Percentiles rank a stretch among this genome's conserved stretches.
These are phyloP conservation scores for Citrus inodora DNA, from an alignment of 345 rosid species.

Conservation along the genomic window DNA sequence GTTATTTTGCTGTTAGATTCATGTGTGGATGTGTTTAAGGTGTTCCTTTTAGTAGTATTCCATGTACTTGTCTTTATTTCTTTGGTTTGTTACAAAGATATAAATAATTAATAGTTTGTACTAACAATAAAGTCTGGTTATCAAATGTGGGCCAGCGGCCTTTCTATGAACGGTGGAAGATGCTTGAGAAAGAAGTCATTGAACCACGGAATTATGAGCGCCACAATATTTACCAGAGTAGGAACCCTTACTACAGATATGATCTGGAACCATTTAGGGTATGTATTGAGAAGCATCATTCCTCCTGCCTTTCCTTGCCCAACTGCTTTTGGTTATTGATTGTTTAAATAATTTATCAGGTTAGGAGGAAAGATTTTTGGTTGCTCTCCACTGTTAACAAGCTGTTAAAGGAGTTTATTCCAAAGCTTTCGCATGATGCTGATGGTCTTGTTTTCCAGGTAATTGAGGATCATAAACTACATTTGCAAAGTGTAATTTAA, in stretches of 20 bases:
- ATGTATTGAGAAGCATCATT: conserved; percentile 23
- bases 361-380: conserved; percentile 98
- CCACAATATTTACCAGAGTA: conserved; percentile 54
- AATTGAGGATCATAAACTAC: conserved; percentile 12
- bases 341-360: conserved; percentile 43
- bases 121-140: conserved; percentile 16
- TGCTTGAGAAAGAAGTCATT: conserved; percentile 93
- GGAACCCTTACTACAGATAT: conserved; percentile 79
- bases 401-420: conserved; percentile 87
- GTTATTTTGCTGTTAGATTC: neutral
- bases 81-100: neutral
- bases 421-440: conserved; percentile 94
- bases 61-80: neutral
- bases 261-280: conserved; percentile 97
- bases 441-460: conserved; percentile 99
- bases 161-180: conserved; percentile 92
- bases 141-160: conserved; percentile 66
- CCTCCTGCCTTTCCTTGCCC: neutral
- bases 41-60: neutral
- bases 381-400: conserved; percentile 83
- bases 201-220: conserved; percentile 94
- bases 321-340: conserved; percentile 17
- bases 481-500: neutral
- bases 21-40: neutral
- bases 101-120: conserved; percentile 11